phyloP scores from a whole-genome alignment of 305 asterid genomes.

The Fraxinus nigra region DNA sequence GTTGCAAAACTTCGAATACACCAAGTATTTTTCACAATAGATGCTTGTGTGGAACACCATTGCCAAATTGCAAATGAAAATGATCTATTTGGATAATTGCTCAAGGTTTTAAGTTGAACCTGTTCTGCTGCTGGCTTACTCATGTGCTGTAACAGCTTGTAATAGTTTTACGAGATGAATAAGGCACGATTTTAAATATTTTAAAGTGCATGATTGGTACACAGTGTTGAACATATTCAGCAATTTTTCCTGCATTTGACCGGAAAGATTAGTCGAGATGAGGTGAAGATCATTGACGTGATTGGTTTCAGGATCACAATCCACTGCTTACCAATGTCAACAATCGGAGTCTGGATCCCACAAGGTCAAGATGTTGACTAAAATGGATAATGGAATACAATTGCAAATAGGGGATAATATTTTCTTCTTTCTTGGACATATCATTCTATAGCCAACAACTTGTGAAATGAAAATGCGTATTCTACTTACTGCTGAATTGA shows the following conservation, averaged over 20 bases:
- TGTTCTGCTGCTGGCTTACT: not conserved
- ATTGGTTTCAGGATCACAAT: not conserved
- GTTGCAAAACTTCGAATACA: not conserved
- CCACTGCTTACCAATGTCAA: constrained; percentile 2
- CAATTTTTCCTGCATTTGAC: constrained; percentile 17
- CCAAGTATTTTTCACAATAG: constrained; percentile 4
- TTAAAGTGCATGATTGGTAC: not conserved
- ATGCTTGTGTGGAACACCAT: constrained; percentile 20
- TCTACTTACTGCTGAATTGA: not conserved
- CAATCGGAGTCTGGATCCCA: constrained; percentile 6
- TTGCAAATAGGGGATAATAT: not conserved
- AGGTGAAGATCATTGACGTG: not conserved
- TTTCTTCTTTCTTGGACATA: not conserved
- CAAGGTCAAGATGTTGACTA: not conserved
- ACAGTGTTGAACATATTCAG: not conserved
- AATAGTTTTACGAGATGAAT: not conserved
- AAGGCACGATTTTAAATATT: not conserved
- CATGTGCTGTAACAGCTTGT: not conserved
- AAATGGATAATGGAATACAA: not conserved
- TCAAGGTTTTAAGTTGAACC: not conserved
- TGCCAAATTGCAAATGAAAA: not conserved
- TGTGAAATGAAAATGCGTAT: not conserved
- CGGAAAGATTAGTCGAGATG: not conserved
- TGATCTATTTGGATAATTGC: not conserved
- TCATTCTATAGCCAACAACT: not conserved